Conservation (phyloP, 129 eudicot genomes). For the Arctium lappa region DNA sequence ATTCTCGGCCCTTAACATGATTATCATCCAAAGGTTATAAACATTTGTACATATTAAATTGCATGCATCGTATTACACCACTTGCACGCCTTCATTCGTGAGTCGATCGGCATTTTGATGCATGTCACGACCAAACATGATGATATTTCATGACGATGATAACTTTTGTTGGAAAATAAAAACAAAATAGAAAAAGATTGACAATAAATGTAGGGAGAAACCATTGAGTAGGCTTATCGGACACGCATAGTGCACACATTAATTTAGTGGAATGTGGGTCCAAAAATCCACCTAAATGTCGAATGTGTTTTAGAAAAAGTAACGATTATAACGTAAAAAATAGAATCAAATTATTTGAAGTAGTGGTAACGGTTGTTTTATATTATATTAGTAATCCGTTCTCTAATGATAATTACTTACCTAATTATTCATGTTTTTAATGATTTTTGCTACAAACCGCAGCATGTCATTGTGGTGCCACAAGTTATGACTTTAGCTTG, state of each 20-base stretch:
- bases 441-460: too few species aligned
- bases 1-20: too few species aligned
- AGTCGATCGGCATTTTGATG: not conserved
- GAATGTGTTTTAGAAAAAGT: not conserved
- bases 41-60: not conserved
- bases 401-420: too few species aligned
- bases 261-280: conserved; percentile 26
- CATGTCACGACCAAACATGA: not conserved
- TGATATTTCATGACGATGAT: not conserved
- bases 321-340: not conserved
- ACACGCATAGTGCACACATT: conserved; percentile 15
- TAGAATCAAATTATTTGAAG: not conserved
- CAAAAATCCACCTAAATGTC: conserved; percentile 2
- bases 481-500: too few species aligned
- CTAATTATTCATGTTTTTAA: too few species aligned
- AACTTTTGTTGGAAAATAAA: not conserved
- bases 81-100: not conserved
- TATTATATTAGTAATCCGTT: too few species aligned
- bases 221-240: conserved; percentile 14
- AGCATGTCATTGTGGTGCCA: too few species aligned
- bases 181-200: not conserved
- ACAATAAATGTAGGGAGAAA: not conserved
- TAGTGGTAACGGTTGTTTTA: too few species aligned
- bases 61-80: not conserved
- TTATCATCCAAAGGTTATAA: not conserved